phyloP scores from a whole-genome alignment of 306 rosid genomes.

The Rubus parviflorus region DNA sequence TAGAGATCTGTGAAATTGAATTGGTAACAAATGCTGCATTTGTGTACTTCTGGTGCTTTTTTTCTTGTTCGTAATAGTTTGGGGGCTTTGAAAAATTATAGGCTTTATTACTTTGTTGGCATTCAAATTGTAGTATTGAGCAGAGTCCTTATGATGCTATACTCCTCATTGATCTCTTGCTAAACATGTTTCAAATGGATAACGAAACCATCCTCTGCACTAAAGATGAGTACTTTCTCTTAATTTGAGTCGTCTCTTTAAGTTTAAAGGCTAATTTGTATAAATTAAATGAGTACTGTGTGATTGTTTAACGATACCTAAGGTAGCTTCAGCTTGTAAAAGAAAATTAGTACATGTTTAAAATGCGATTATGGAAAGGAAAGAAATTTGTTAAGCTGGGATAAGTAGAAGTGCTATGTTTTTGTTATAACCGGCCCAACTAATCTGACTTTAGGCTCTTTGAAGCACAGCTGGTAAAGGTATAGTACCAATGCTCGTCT shows the following conservation, averaged over 20 bases:
- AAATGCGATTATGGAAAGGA: not conserved
- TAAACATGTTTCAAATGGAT: not conserved
- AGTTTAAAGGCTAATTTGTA: not conserved
- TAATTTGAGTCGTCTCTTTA: not conserved
- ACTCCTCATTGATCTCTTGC: not conserved
- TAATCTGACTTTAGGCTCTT: not conserved
- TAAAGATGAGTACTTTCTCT: not conserved
- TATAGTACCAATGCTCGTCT: not conserved
- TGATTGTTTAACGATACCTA: not conserved
- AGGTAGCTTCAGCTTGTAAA: not conserved
- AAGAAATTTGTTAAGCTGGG: not conserved
- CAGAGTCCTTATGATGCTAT: not conserved
- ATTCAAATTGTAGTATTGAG: not conserved
- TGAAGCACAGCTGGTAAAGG: not conserved
- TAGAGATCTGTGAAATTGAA: not conserved
- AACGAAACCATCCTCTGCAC: not conserved
- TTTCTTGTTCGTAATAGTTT: not conserved
- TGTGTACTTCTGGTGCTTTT: not conserved
- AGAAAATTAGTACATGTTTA: not conserved
- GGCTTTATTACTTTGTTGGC: not conserved
- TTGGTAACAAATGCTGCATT: constrained; percentile 1
- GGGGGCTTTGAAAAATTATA: not conserved
- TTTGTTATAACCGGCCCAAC: not conserved
- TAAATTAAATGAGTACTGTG: not conserved
- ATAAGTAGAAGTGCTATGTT: not conserved